Base-by-base conservation (phyloP, 441 rosid species). In the Arabidopsis hybrid region DNA sequence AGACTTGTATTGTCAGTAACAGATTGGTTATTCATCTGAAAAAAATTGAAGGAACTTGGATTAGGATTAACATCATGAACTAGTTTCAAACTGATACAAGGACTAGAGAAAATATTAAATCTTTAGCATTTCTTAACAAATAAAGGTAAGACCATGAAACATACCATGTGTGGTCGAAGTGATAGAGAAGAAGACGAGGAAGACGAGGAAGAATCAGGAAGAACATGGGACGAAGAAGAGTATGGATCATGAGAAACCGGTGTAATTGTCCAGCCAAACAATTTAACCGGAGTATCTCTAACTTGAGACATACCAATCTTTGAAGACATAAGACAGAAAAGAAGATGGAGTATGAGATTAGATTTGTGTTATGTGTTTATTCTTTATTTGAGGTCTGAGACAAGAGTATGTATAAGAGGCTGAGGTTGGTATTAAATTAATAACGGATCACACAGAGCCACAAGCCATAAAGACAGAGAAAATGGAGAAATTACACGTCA, bases 221-320 rank as follows among this genome's bases (percentile, higher is more conserved):
- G 66, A 61, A 42, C 7, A 61, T 17, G 43, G 40, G 58, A 64
- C 21, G 70, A 46, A 51, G 80, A 51, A 11, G 43, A 61, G 16
- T 16, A 8, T 35, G 35, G 50, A 43, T 43, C 67, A 43, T 62
- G 52, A 45, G 56, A 21, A 62, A 60, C 49, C 11, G 89, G 67
- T 49, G 84, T 63, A 53, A 91, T 89, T 67, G 81, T 88, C 85
- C 82, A 80, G 3, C 95, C 97, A 59, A 91, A 91, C 58, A 91
- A 73, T 84, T 86, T 91, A 10, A 89, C 79, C 0, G 83, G 80
- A 18, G 85, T 58, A 51, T 79, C 85, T 43, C 52, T 34, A 50
- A 57, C 39, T 65, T 71, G 9, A 49, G 66, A 40, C 75, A 75
- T 69, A 29, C 0, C 7, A 35, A 62, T 6, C 7, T 56, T 69